Evolutionary conservation across 192 early-diverging fungal genomes (phyloP).

Genomic region (Chytriomyces sp.): DNA sequence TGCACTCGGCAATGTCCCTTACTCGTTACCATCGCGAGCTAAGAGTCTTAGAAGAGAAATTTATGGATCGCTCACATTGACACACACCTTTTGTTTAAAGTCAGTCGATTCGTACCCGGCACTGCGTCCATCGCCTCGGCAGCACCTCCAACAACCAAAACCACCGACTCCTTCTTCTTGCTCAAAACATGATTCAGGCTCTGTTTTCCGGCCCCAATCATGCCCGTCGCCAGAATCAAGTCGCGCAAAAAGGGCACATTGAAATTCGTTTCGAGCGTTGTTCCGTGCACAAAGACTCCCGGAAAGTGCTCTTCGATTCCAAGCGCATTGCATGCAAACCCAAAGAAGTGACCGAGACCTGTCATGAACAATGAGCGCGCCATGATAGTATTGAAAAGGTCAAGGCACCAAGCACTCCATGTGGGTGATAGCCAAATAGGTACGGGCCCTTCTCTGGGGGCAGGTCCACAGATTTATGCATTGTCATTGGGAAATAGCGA

Average conservation of each 20-base stretch:
- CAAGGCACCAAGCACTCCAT: too few species aligned
- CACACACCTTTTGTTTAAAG: slow-evolving; percentile 38
- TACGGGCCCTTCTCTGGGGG: neutral
- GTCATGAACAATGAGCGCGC: too few species aligned
- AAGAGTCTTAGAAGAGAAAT: too few species aligned
- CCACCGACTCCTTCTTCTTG: too few species aligned
- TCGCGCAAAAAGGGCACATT: neutral
- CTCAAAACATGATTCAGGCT: too few species aligned
- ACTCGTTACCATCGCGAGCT: too few species aligned
- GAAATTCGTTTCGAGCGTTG: neutral
- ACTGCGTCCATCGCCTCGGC: slow-evolving; percentile 34
- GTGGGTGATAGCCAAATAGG: neutral
- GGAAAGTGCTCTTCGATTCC: neutral
- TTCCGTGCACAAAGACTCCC: neutral
- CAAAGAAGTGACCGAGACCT: neutral
- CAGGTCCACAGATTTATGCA: neutral
- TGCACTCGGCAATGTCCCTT: too few species aligned
- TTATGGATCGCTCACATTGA: too few species aligned
- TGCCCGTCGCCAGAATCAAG: neutral
- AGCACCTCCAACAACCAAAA: slow-evolving; percentile 42
- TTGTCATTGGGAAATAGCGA: neutral
- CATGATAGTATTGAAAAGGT: too few species aligned
- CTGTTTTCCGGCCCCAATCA: too few species aligned
- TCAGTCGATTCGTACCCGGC: slow-evolving; percentile 42
- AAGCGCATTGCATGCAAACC: neutral